Base-by-base conservation (phyloP, 257 asterid genomes). In the Solanum chiquidenum region DNA sequence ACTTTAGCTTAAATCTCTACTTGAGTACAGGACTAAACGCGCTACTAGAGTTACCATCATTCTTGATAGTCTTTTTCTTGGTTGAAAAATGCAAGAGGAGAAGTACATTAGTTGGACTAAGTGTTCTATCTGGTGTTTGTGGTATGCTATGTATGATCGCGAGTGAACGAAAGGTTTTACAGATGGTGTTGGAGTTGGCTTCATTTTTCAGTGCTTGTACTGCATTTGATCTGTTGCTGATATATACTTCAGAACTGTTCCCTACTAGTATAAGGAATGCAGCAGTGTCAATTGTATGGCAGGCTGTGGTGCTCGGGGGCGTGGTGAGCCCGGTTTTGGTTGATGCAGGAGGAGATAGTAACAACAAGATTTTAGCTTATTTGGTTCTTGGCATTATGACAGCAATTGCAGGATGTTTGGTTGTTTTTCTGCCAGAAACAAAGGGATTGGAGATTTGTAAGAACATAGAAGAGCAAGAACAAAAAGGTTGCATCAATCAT, bases 1-100 rank as follows among this genome's bases (percentile, higher is more conserved):
- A 86, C 88, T 86, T 93, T 71, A 89, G 89, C 25, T 85, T 90
- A 9, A 82, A 90, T 80, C 88, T 92, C 10, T 93, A 93, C 74
- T 5, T 90, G 60, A 88, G 92, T 74, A 88, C 87, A 21, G 89
- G 89, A 0, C 40, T 91, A 6, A 93, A 92, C 11, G 93, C 93
- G 7, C 2, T 88, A 58, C 55, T 88, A 2, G 94, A 93, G 38
- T 40, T 91, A 21, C 91, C 93, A 29, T 91, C 93, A 4, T 55
- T 89, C 8, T n/a, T 88, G 40, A 33, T 84, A 72, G 84, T 88
- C 5, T 75, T 89, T 49, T 88, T 91, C 35, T 42, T 88, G 69
- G 66, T 89, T 2, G 91, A 87, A 4, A 92, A 90, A 29, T 44
- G 89, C 52, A 87, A 83, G 75, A 88, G 94, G 9, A 91, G 86